phyloP scores from a whole-genome alignment of 2,329 filamentous ascomycete species.

The Neofusicoccum sp. region DNA sequence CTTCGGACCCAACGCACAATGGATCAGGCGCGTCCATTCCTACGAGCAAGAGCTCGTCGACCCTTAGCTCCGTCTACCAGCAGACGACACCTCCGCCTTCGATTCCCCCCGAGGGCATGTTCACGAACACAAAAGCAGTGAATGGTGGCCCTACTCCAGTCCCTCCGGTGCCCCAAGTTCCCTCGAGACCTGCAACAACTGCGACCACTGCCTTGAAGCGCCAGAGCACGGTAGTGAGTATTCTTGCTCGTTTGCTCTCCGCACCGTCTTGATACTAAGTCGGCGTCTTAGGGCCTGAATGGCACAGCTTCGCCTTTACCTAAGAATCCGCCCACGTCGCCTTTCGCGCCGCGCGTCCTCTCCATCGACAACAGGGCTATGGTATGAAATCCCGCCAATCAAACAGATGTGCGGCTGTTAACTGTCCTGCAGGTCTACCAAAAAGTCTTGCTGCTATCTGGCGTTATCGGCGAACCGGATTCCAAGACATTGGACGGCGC shows the following conservation, averaged over 20 bases:
- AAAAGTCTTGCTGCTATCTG: slow-evolving; percentile 79
- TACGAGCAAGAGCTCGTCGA: slow-evolving; percentile 63
- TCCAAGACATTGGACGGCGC: slow-evolving; percentile 72
- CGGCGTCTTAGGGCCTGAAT: slow-evolving; percentile 22
- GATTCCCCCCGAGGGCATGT: slow-evolving; percentile 63
- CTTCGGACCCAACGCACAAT: slow-evolving; percentile 21
- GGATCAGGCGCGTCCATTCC: slow-evolving; percentile 32
- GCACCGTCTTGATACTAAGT: neutral
- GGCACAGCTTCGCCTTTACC: slow-evolving; percentile 55
- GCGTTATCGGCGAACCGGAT: slow-evolving; percentile 72
- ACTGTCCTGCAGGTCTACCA: slow-evolving; percentile 69
- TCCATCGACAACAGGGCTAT: slow-evolving; percentile 81
- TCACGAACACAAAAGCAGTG: slow-evolving; percentile 59
- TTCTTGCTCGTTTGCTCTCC: neutral
- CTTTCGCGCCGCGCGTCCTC: slow-evolving; percentile 75
- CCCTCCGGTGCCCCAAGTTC: slow-evolving; percentile 13
- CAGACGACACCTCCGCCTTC: slow-evolving; percentile 76
- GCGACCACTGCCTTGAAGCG: slow-evolving; percentile 45
- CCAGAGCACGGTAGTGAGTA: slow-evolving; percentile 50
- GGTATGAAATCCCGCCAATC: slow-evolving; percentile 41
- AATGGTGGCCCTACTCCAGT: slow-evolving; percentile 46
- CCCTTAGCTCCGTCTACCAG: slow-evolving; percentile 55
- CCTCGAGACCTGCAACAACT: slow-evolving; percentile 36
- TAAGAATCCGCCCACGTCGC: slow-evolving; percentile 58
- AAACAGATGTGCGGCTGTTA: neutral